phyloP scores from a whole-genome alignment of 306 rosid species.

The Lotus japonicus region DNA sequence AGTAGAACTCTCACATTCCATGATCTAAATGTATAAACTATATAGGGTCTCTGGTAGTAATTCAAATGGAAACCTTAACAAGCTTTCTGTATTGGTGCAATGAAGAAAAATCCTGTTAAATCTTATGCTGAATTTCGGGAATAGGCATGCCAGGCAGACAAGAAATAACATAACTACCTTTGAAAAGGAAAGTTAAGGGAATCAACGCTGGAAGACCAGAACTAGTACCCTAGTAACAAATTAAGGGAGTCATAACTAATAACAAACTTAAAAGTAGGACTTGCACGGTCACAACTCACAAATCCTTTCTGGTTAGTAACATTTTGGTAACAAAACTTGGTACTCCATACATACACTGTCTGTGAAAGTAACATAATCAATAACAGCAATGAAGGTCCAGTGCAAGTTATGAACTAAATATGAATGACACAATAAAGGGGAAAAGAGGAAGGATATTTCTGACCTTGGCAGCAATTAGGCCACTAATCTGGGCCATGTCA shows the following conservation, averaged over 20 bases:
- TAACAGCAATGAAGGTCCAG: background rate
- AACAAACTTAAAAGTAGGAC: background rate
- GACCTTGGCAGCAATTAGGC: conserved; percentile 87
- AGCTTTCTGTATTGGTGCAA: background rate
- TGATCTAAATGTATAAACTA: background rate
- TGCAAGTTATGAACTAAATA: background rate
- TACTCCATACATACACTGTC: no score
- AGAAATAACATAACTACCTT: no score
- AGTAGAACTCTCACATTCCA: background rate
- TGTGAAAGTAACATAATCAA: background rate
- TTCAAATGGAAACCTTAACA: background rate
- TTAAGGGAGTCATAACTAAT: background rate
- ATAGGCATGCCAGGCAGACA: background rate
- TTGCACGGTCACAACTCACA: no score
- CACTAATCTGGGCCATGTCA: conserved; percentile 97
- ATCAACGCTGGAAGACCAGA: no score
- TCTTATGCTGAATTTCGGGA: background rate
- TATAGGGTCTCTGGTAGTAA: background rate
- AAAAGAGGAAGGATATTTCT: conserved; percentile 11
- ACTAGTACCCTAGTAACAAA: background rate
- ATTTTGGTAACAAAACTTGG: no score
- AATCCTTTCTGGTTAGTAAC: no score
- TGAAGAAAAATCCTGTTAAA: background rate
- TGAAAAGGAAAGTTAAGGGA: no score
- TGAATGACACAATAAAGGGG: no score